These are phyloP conservation scores for Tilletia setariae DNA, from an alignment of 1,284 basidiomycete species.

Conservation along the genomic window DNA sequence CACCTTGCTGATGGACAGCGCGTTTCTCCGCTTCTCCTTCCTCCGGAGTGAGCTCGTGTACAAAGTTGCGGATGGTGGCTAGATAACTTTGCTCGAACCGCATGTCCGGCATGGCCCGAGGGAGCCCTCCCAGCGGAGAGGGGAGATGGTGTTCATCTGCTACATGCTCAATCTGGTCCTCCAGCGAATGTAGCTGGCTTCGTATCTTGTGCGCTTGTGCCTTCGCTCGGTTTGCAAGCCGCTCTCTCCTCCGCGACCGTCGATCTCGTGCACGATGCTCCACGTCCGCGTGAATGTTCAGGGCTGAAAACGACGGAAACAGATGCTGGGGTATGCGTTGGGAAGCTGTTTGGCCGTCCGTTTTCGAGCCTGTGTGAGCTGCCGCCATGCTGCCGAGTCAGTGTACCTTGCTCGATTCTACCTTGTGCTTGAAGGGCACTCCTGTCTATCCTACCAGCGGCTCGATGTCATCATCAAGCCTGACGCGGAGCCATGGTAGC, in stretches of 20 bases:
- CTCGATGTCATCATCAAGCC: too few species aligned
- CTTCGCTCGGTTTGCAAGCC: not conserved
- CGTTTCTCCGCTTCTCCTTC: conserved; percentile 16
- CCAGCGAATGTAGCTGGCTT: not conserved
- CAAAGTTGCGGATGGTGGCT: conserved; percentile 35
- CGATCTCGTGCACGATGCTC: not conserved
- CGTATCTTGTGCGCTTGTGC: conserved; percentile 2
- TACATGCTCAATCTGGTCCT: not conserved
- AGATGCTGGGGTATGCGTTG: not conserved
- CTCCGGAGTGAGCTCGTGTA: conserved; percentile 31
- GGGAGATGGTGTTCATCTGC: not conserved
- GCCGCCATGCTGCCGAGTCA: too few species aligned
- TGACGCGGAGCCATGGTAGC: too few species aligned
- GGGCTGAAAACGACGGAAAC: conserved; percentile 4
- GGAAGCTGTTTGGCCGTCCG: too few species aligned
- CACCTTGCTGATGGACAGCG: not conserved
- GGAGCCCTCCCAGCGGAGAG: not conserved
- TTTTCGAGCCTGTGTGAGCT: too few species aligned
- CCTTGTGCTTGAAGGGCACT: too few species aligned
- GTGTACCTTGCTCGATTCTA: too few species aligned
- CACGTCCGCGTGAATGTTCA: not conserved
- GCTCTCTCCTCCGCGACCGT: not conserved
- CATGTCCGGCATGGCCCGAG: conserved; percentile 34
- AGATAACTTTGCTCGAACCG: conserved; percentile 47
- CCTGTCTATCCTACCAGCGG: too few species aligned